A percentile compares a stretch with the other conserved stretches of the same genome.
Evolutionary conservation across 805 yeast genomes (phyloP).

Genomic region (Schizosaccharomyces osmophilus): DNA sequence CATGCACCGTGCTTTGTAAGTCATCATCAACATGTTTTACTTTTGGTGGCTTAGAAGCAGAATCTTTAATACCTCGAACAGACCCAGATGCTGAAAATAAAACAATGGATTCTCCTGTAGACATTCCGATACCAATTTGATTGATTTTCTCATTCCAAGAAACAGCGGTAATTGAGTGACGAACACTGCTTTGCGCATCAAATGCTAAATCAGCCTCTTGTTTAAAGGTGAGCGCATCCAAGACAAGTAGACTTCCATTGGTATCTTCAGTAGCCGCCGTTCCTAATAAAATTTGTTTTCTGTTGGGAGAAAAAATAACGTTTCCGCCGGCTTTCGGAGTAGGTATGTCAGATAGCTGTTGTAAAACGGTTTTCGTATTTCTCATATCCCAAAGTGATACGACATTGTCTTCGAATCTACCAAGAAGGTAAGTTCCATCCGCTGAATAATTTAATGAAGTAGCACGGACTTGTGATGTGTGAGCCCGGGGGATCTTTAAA

Average conservation of each 20-base stretch:
- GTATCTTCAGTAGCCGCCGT: constrained; percentile 4
- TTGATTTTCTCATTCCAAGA: constrained; percentile 13
- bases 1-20: constrained; percentile 11
- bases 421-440: constrained; percentile 7
- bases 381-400: constrained; percentile 15
- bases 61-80: constrained; percentile 11
- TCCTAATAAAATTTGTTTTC: constrained; percentile 11
- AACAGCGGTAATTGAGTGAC: constrained; percentile 2
- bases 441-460: constrained; percentile 5
- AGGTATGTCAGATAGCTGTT: constrained; percentile 6
- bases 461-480: constrained; percentile 7
- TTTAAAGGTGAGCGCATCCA: constrained; percentile 11
- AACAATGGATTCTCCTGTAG: constrained; percentile 11
- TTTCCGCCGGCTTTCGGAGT: constrained; percentile 7
- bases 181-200: constrained; percentile 5
- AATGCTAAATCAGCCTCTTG: constrained; percentile 11
- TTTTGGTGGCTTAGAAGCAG: constrained; percentile 11
- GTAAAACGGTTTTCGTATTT: constrained; percentile 9
- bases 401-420: constrained; percentile 9
- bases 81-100: constrained; percentile 13
- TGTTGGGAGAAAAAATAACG: constrained; percentile 11
- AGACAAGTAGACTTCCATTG: constrained; percentile 2
- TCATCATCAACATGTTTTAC: constrained; percentile 12
- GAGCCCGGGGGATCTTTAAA: constrained; percentile 8
- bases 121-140: constrained; percentile 13